Percentiles rank a stretch among this genome's conserved stretches.
These are phyloP conservation scores for Entophlyctis luteolus DNA, from an alignment of 192 early-diverging fungal species.

Conservation along the genomic window DNA sequence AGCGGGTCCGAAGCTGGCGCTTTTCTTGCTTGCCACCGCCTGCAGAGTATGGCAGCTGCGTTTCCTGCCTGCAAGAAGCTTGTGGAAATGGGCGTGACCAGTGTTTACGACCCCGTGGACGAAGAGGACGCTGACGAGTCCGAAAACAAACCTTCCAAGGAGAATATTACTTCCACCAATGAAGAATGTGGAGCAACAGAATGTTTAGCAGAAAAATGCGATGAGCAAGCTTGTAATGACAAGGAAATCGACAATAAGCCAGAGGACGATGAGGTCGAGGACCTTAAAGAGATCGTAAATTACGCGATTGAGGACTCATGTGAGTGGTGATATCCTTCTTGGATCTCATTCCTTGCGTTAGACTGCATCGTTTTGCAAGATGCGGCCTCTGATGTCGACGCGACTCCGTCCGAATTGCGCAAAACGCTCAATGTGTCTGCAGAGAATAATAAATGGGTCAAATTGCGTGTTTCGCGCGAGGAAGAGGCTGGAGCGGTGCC, in stretches of 20 bases:
- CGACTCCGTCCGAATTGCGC: neutral
- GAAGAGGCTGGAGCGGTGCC: neutral
- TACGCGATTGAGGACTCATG: slow-evolving; percentile 25
- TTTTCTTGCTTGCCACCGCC: slow-evolving; percentile 20
- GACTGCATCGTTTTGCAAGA: neutral
- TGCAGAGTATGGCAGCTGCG: slow-evolving; percentile 4
- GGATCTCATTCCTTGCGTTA: too few relatives aligned
- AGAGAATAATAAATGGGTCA: slow-evolving; percentile 1
- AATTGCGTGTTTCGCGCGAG: slow-evolving; percentile 11
- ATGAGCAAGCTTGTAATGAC: too few relatives aligned
- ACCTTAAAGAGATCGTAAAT: slow-evolving; percentile 17
- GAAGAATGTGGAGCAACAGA: too few relatives aligned
- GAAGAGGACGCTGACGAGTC: slow-evolving; percentile 17
- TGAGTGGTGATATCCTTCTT: too few relatives aligned
- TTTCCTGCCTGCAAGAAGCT: neutral
- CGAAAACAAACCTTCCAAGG: neutral
- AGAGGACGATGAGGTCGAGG: slow-evolving; percentile 16
- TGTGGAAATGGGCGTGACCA: neutral
- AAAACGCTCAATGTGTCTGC: neutral
- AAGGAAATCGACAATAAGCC: too few relatives aligned
- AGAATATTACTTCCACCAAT: neutral
- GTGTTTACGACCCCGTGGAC: slow-evolving; percentile 12
- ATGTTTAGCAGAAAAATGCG: too few relatives aligned
- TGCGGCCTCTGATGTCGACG: neutral
- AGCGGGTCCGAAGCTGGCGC: slow-evolving; percentile 1